Conservation (phyloP, 176 grass and related monocot genomes). For the Bolboschoenus planiculmis region DNA sequence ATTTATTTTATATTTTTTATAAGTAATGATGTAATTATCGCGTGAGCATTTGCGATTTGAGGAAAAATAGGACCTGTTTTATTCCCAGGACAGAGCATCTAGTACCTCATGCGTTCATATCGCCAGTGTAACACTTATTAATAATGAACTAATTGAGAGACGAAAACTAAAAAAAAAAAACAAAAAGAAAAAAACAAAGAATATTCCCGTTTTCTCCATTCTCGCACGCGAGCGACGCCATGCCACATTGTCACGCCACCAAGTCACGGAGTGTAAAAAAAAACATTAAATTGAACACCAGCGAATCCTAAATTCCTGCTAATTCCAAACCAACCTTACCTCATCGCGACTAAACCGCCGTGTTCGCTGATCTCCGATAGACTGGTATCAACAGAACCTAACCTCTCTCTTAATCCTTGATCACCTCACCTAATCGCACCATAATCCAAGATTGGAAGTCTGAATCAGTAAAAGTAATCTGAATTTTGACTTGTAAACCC, state of each 20-base stretch:
- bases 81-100: not conserved
- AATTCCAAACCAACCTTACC: not conserved
- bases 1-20: no score
- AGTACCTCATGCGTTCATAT: not conserved
- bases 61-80: not conserved
- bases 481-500: not conserved
- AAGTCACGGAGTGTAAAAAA: not conserved
- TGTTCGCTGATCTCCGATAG: not conserved
- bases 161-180: not conserved
- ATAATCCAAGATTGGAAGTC: not conserved
- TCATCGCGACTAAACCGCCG: no score
- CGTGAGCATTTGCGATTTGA: no score
- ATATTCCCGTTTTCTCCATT: conserved; percentile 7
- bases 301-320: not conserved
- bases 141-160: not conserved
- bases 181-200: not conserved
- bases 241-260: not conserved
- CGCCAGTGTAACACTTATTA: not conserved
- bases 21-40: no score
- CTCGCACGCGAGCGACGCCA: not conserved
- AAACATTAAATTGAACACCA: not conserved
- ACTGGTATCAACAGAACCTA: not conserved
- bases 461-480: not conserved
- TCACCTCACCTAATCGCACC: not conserved
- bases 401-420: not conserved